These are phyloP conservation scores for Physcomitrium patens DNA, from an alignment of 225 moss, liverwort and hornwort genomes.

Conservation along the genomic window DNA sequence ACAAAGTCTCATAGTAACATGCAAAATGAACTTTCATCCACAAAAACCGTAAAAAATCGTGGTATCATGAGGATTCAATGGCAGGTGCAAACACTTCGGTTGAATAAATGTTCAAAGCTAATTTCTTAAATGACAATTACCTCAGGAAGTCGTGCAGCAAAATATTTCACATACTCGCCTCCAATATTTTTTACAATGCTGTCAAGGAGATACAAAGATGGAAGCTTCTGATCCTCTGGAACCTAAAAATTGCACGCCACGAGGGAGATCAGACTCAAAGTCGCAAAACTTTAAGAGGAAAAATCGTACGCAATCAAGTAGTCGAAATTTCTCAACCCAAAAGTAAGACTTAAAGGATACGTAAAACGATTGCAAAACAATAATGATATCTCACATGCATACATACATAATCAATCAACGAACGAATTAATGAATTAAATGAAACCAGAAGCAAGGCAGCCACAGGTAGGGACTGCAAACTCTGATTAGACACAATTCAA, in stretches of 20 bases:
- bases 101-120: no score
- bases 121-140: conserved; percentile 30
- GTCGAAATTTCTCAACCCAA: no score
- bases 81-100: no score
- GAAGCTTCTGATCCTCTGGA: conserved; percentile 96
- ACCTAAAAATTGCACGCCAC: conserved; percentile 50
- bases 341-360: neutral
- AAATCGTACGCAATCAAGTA: no score
- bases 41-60: no score
- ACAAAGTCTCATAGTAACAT: neutral
- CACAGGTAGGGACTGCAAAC: neutral
- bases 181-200: conserved; percentile 99
- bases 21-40: no score
- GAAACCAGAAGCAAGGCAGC: neutral
- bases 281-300: no score
- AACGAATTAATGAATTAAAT: no score
- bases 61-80: no score
- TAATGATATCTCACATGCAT: no score
- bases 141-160: conserved; percentile 92
- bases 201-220: conserved; percentile 92
- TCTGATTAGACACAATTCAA: neutral
- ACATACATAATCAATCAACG: no score
- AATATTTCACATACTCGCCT: conserved; percentile 92
- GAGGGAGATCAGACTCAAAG: conserved; percentile 3
- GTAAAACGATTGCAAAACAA: neutral